Percentiles rank a stretch among this genome's conserved stretches.
Evolutionary conservation across 345 rosid species (phyloP).

Genomic region (Balakata baccata): DNA sequence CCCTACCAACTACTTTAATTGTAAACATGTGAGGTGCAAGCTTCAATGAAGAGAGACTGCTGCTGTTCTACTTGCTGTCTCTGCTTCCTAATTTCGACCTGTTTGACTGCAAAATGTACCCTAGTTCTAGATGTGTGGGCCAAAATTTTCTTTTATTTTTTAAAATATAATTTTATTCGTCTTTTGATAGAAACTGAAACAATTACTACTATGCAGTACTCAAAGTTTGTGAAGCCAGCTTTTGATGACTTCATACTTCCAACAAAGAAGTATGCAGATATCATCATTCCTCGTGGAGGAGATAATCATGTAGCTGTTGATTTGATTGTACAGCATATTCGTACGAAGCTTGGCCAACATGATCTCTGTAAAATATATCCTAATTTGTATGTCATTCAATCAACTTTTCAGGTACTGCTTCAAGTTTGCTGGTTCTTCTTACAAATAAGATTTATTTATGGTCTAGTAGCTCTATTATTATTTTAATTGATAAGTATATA

Average conservation of each 20-base stretch:
- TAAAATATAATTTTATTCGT: neutral
- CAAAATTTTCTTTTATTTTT: neutral
- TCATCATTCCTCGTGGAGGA: conserved; percentile 98
- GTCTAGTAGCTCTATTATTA: neutral
- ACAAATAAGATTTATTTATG: neutral
- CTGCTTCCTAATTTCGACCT: neutral
- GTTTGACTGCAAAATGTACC: neutral
- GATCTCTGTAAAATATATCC: conserved; percentile 98
- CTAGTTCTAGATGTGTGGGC: neutral
- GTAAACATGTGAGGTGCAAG: neutral
- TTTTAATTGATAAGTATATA: neutral
- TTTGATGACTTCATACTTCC: conserved; percentile 99
- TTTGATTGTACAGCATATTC: conserved; percentile 95
- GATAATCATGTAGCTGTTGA: conserved; percentile 98
- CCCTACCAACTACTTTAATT: neutral
- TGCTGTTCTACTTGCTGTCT: neutral
- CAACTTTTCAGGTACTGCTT: conserved; percentile 86
- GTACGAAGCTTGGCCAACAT: conserved; percentile 96
- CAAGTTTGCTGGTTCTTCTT: conserved; percentile 8
- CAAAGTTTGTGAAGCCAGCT: conserved; percentile 98
- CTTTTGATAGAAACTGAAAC: conserved; percentile 13
- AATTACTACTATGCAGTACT: conserved; percentile 70
- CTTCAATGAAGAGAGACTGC: neutral
- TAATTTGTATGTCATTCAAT: conserved; percentile 83
- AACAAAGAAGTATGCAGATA: conserved; percentile 97